phyloP scores from a whole-genome alignment of 2,329 filamentous ascomycete species.

The Scedosporium apiospermum region DNA sequence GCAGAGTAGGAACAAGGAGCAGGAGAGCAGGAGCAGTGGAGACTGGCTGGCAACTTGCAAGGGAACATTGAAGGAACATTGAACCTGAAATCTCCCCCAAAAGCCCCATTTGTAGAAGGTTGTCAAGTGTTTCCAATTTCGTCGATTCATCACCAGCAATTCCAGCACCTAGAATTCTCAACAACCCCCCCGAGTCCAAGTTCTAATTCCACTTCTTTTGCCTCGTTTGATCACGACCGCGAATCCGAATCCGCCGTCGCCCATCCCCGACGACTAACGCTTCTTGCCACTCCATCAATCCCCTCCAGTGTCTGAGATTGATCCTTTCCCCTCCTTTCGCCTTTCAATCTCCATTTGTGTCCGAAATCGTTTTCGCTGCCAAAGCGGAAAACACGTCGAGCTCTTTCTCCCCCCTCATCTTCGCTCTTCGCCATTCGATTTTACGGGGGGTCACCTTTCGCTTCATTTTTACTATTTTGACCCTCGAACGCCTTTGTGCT shows the following conservation, averaged over 20 bases:
- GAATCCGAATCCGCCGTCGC: not conserved
- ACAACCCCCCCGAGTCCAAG: not conserved
- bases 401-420: not conserved
- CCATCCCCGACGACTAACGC: not conserved
- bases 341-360: not conserved
- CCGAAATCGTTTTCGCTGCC: constrained; percentile 6
- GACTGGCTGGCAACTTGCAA: too few species aligned
- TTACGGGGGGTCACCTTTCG: not conserved
- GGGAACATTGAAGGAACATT: not conserved
- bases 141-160: constrained; percentile 1
- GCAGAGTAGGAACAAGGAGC: too few species aligned
- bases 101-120: not conserved
- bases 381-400: not conserved
- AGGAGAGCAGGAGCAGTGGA: not conserved
- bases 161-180: not conserved
- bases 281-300: not conserved
- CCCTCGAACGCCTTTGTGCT: not conserved
- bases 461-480: not conserved
- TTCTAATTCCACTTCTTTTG: not conserved
- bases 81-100: constrained; percentile 3
- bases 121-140: constrained; percentile 3
- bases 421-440: not conserved
- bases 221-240: not conserved
- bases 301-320: not conserved
- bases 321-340: not conserved